These are phyloP conservation scores for Vitis labrusca DNA, from an alignment of 164 flowering plant genomes.

Conservation along the genomic window DNA sequence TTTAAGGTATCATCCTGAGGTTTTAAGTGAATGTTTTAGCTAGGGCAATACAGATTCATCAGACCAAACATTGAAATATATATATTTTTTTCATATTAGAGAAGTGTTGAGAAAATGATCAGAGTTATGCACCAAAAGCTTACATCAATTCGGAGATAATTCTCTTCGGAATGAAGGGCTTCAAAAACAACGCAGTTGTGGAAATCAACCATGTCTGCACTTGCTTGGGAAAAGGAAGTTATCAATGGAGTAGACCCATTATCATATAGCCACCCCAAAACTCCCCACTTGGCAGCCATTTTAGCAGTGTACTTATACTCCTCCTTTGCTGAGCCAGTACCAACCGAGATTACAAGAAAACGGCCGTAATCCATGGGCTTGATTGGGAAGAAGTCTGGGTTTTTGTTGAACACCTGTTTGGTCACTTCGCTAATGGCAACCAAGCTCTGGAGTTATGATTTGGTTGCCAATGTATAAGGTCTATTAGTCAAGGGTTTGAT, in stretches of 20 bases:
- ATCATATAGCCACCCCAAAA: constrained; percentile 37
- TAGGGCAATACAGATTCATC: no score
- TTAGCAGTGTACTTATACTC: constrained; percentile 41
- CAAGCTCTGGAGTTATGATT: constrained; percentile 36
- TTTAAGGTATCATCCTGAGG: constrained; percentile 33
- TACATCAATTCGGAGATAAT: constrained; percentile 47
- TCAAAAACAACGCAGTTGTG: constrained; percentile 33
- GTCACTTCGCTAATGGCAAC: constrained; percentile 55
- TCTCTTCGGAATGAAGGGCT: constrained; percentile 27
- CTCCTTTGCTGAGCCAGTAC: constrained; percentile 45
- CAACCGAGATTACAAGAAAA: constrained; percentile 55
- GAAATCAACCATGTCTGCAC: constrained; percentile 41
- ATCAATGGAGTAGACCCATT: constrained; percentile 32
- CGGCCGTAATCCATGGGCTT: constrained; percentile 41
- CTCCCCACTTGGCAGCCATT: constrained; percentile 53
- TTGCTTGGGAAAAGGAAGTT: constrained; percentile 19
- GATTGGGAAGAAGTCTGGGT: constrained; percentile 37
- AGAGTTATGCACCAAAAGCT: not conserved
- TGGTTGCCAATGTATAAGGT: no score
- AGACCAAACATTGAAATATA: no score
- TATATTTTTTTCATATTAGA: no score
- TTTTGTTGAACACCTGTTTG: constrained; percentile 26
- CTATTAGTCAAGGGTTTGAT: no score
- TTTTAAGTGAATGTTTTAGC: not conserved
- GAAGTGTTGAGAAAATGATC: no score